Base-by-base conservation (phyloP, 208 protist genomes). In the Wallacemonas sp. region DNA sequence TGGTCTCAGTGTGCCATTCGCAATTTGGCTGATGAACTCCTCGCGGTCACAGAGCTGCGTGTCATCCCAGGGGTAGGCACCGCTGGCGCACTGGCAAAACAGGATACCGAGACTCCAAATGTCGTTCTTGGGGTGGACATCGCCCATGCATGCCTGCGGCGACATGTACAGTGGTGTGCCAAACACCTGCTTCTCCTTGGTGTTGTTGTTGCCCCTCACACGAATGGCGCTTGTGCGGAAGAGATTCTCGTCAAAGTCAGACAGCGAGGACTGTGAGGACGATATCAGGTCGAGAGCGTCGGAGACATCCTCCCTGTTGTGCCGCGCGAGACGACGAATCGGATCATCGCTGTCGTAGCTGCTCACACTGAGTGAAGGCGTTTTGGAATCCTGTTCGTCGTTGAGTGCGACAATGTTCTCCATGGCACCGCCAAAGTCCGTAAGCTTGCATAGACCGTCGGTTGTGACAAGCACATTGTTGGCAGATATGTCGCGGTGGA, bases 101-200 rank as follows among this genome's bases (percentile, higher is more conserved):
- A 83, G 79, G 18, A 95, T 81, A 5, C 89, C 86, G 11, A 95
- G 68, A 52, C 69, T 74, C 89, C 89, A 95, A n/a, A 95, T 76
- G 64, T 95, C 89, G 55, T 83, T 91, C 23, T 77, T 74, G 2
- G 67, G 70, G 55, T 89, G 67, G 46, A 85, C 76, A 20, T 82
- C 41, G 22, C 87, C 89, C 16, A 59, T 44, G 45, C 84, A 91
- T 2, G 87, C 86, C 68, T 95, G 75, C 22, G 89, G 89, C 0
- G 89, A 90, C 84, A 95, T 92, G 64, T 84, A 95, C 20, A 86
- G 33, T 2, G 89, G 86, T 0, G 86, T 93, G 28, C 89, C 89
- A 28, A 83, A 82, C 0, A 89, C 71, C 18, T 59, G 52, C 20
- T 25, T 59, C 31, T 59, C 52, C n/a, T n/a, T n/a, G 8, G 8